Evolutionary conservation across 2,329 filamentous ascomycete species (phyloP).

Genomic region (Talaromyces sp.): DNA sequence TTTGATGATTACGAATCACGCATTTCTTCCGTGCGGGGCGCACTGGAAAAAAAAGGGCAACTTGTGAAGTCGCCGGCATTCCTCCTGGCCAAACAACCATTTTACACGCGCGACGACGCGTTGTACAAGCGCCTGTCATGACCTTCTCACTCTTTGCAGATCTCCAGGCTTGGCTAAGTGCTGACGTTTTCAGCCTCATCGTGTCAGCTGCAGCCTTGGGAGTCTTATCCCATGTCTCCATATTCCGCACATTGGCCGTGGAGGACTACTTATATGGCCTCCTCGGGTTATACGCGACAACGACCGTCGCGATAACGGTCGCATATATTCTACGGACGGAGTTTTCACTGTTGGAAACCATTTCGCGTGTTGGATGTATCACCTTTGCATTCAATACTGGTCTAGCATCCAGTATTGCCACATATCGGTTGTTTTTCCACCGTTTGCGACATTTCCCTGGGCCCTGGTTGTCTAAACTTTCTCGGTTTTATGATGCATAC

Average conservation of each 20-base stretch:
- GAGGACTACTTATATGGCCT: neutral
- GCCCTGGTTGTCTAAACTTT: neutral
- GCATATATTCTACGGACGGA: neutral
- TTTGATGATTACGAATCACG: too few relatives aligned
- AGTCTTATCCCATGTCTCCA: neutral
- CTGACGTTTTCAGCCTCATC: neutral
- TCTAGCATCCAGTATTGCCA: neutral
- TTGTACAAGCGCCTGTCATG: too few relatives aligned
- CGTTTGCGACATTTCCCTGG: neutral
- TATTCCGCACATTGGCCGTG: neutral
- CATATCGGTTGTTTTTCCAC: neutral
- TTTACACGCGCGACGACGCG: too few relatives aligned
- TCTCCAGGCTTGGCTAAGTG: too few relatives aligned
- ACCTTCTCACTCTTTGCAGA: too few relatives aligned
- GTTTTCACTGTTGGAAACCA: neutral
- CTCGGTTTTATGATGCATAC: neutral
- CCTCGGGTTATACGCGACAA: neutral
- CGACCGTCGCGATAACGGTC: neutral
- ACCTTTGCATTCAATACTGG: neutral
- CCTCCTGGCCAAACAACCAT: too few relatives aligned
- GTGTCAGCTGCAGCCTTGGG: neutral
- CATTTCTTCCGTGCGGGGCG: too few relatives aligned
- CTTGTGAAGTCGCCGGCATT: too few relatives aligned
- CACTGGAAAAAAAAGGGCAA: too few relatives aligned
- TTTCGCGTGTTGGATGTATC: neutral